phyloP scores from a whole-genome alignment of 345 rosid genomes.

The Hibiscus trionum region DNA sequence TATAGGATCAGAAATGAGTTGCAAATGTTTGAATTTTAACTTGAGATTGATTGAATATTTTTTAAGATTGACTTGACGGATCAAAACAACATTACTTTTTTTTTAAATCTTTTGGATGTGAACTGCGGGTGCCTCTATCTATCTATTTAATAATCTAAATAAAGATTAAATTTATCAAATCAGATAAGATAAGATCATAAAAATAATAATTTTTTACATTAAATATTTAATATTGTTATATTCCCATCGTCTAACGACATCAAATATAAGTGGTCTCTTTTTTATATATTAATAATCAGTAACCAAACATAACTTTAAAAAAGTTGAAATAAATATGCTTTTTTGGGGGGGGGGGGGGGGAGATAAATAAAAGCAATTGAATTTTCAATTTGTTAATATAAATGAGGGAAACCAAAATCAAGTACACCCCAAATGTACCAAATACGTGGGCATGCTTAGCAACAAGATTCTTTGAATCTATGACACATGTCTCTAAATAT shows the following conservation, averaged over 20 bases:
- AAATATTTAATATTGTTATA: background rate
- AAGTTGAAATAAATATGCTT: background rate
- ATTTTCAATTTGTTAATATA: background rate
- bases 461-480: background rate
- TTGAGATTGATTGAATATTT: too few relatives aligned
- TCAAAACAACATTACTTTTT: too few relatives aligned
- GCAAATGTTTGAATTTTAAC: too few relatives aligned
- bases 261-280: background rate
- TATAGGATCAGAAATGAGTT: too few relatives aligned
- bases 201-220: too few relatives aligned
- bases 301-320: slow-evolving; percentile 8
- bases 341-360: background rate
- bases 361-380: background rate
- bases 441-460: background rate
- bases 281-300: background rate
- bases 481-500: background rate
- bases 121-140: too few relatives aligned
- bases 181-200: too few relatives aligned
- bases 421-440: background rate
- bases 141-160: too few relatives aligned
- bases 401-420: background rate
- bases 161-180: too few relatives aligned
- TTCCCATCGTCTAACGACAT: background rate
- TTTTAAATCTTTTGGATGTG: too few relatives aligned
- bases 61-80: too few relatives aligned